Conservation (phyloP, 495 filamentous ascomycete species). For the Trichocladium uniseriatum region DNA sequence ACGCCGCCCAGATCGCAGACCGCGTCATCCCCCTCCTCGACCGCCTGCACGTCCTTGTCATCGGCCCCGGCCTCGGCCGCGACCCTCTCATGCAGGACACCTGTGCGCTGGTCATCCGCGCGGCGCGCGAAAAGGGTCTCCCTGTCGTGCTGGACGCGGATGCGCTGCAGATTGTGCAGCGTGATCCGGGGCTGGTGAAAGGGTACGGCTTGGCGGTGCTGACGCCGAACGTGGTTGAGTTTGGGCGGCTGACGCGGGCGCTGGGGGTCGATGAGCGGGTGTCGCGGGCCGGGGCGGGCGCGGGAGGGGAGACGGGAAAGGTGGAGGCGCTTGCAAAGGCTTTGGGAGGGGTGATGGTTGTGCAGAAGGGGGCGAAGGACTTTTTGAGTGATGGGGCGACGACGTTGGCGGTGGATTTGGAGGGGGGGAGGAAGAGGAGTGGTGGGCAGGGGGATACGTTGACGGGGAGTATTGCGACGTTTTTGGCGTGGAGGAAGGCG, state of each 20-base stretch:
- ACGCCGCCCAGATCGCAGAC: conserved; percentile 49
- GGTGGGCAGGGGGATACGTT: conserved; percentile 95
- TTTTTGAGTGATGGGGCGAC: conserved; percentile 73
- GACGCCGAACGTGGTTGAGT: conserved; percentile 93
- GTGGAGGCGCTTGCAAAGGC: conserved; percentile 67
- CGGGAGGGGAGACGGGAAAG: conserved; percentile 41
- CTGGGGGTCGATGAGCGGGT: conserved; percentile 46
- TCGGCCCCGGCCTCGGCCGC: conserved; percentile 85
- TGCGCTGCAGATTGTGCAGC: conserved; percentile 67
- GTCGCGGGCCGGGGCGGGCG: not conserved
- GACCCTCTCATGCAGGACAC: conserved; percentile 87
- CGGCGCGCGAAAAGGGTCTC: conserved; percentile 61
- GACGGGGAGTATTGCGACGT: conserved; percentile 79
- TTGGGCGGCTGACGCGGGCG: conserved; percentile 66
- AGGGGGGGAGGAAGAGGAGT: conserved; percentile 78
- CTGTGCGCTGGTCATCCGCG: conserved; percentile 66
- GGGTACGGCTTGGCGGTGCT: conserved; percentile 80
- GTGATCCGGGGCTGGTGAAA: conserved; percentile 63
- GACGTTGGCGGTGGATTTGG: conserved; percentile 61
- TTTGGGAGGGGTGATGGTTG: conserved; percentile 78
- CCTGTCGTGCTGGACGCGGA: conserved; percentile 91
- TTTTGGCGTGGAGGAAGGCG: conserved; percentile 77
- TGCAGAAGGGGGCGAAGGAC: conserved; percentile 85
- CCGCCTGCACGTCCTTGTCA: conserved; percentile 84
- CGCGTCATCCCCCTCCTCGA: conserved; percentile 71